Percentiles rank a stretch among this genome's conserved stretches.
Conservation (phyloP, 129 eudicot species). For the Helianthus annuus region HanXRQr2.0-SUNRISE NC_035445.2:61152593-61153092, state of each 20-base stretch:
- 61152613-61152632: conserved; percentile 12
- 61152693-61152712: conserved; percentile 14
- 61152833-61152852: conserved; percentile 80
- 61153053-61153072: conserved; percentile 91
- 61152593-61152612: conserved; percentile 2
- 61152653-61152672: conserved; percentile 16
- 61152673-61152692: conserved; percentile 17
- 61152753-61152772: conserved; percentile 38
- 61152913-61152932: not conserved
- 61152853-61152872: conserved; percentile 81
- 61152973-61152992: conserved; percentile 84
- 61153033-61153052: conserved; percentile 71
- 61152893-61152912: conserved; percentile 48
- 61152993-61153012: conserved; percentile 77
- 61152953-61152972: conserved; percentile 12
- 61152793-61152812: conserved; percentile 65
- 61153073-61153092: conserved; percentile 84
- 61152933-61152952: not conserved
- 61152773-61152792: conserved; percentile 52
- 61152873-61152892: conserved; percentile 95
- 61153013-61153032: conserved; percentile 70
- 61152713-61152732: conserved; percentile 15
- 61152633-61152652: not conserved
- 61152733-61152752: conserved; percentile 29
- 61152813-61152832: conserved; percentile 83